Base-by-base conservation (phyloP, 805 yeast species). In the Teunomyces panamensis region DNA sequence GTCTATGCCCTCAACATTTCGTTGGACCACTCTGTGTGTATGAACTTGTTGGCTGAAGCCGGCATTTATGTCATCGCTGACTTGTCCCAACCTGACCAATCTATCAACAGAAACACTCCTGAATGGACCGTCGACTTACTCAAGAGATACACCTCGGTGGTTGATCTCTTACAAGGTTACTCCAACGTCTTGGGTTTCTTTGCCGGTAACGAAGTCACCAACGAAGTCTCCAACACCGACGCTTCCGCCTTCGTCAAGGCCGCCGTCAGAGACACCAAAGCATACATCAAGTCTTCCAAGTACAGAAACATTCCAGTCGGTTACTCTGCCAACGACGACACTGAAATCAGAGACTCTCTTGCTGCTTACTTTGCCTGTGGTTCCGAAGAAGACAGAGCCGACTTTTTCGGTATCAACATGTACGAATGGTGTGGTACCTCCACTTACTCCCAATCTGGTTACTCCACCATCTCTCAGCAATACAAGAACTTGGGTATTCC, bases 1-100 rank as follows among this genome's bases (percentile, higher is more conserved):
- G 90, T 87, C 30, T 87, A 87, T 62, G 89, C 92, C 39, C 69
- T 87, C 46, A 80, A 87, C 71, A 71, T 77, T n/a, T 60, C 78
- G 35, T 58, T 71, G 52, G 87, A 85, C 64, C 94, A 87, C 68
- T 65, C 78, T 45, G 77, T 75, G 44, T 87, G 94, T 77, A 83
- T 87, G 89, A 43, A 69, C 29, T 66, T 80, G 56, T 72, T 87
- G 56, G 73, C 75, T 51, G 87, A 87, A 24, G 95, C 92, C 47
- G 97, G 97, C 45, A 91, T 94, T 58, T 94, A 94, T 63, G 89
- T 92, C 28, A 71, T 94, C 59, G 84, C 96, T 35, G 99, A 94
- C 70, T 78, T 94, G 57, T 83, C 96, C 24, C 80, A 84, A 64
- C 92, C 92, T 55, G 73, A 67, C 46, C 49, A 65, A 14, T 80